Evolutionary conservation across 1,284 basidiomycete species (phyloP).

Genomic region (Ganoderma leucocontextum): DNA sequence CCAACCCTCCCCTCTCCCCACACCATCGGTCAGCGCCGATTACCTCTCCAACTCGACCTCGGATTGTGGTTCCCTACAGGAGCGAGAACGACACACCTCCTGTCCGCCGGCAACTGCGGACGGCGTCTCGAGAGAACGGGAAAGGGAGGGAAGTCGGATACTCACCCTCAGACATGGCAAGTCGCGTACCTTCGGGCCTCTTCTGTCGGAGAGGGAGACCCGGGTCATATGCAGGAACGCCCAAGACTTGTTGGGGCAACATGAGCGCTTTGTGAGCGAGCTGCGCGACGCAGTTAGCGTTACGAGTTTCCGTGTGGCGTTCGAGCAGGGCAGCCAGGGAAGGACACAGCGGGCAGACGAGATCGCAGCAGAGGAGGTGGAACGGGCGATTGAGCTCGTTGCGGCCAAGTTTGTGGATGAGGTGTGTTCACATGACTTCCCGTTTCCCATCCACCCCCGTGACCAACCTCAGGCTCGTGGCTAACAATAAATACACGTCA

Average conservation of each 20-base stretch:
- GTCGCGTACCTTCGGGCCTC: constrained; percentile 38
- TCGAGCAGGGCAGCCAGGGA: constrained; percentile 24
- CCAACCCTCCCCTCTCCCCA: constrained; percentile 25
- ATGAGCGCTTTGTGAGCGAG: constrained; percentile 73
- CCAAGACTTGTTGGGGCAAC: constrained; percentile 75
- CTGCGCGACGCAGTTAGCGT: constrained; percentile 64
- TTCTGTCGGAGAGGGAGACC: constrained; percentile 64
- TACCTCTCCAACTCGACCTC: constrained; percentile 17
- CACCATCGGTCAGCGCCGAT: constrained; percentile 30
- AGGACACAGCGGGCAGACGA: constrained; percentile 17
- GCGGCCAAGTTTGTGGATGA: constrained; percentile 38
- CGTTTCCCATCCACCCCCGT: neutral
- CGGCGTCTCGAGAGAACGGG: constrained; percentile 24
- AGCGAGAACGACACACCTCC: constrained; percentile 30
- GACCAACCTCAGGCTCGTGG: constrained; percentile 7
- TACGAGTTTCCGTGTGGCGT: constrained; percentile 48
- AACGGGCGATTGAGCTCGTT: constrained; percentile 37
- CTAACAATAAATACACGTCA: constrained; percentile 38
- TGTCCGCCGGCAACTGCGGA: constrained; percentile 21
- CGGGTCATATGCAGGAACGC: constrained; percentile 76
- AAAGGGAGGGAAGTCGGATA: constrained; percentile 30
- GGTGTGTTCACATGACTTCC: constrained; percentile 32
- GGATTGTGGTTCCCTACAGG: constrained; percentile 21
- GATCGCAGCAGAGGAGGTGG: constrained; percentile 31
- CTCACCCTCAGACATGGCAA: constrained; percentile 43